Conservation (phyloP, 2,329 filamentous ascomycete species). For the Hortaea werneckii region DNA sequence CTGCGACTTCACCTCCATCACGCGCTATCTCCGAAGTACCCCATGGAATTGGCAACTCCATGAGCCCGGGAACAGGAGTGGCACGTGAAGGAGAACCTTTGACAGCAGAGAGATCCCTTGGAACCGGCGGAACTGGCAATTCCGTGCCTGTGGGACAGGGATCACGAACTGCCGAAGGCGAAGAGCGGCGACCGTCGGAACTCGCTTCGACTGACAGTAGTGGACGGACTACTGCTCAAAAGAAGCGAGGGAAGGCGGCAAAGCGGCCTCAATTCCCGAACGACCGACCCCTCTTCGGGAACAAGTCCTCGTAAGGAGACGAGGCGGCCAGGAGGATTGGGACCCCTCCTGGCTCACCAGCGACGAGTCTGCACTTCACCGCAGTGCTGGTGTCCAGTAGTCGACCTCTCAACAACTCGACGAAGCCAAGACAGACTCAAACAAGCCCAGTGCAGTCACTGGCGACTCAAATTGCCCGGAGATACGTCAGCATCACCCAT, state of each 20-base stretch:
- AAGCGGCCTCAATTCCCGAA: background rate
- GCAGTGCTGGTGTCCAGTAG: slow-evolving; percentile 2
- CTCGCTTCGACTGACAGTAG: background rate
- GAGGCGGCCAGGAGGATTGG: background rate
- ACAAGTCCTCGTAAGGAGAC: background rate
- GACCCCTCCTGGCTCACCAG: background rate
- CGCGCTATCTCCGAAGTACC: background rate
- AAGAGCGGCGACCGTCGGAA: background rate
- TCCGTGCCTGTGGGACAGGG: background rate
- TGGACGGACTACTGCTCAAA: background rate
- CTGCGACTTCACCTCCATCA: background rate
- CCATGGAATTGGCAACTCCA: background rate
- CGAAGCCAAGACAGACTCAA: slow-evolving; percentile 3
- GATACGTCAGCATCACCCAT: too few relatives aligned
- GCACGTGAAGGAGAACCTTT: background rate
- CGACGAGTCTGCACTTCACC: slow-evolving; percentile 3
- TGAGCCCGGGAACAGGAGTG: background rate
- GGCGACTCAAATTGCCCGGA: too few relatives aligned
- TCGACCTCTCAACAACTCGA: background rate
- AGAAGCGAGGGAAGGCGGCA: background rate
- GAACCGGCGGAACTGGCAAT: background rate
- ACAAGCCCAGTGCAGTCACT: background rate
- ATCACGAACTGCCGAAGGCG: background rate
- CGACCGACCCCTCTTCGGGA: background rate
- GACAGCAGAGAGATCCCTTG: background rate